Percentiles rank a stretch among this genome's conserved stretches.
These are phyloP conservation scores for Euphorbia celastroides DNA, from an alignment of 441 rosid genomes.

Conservation along the genomic window DNA sequence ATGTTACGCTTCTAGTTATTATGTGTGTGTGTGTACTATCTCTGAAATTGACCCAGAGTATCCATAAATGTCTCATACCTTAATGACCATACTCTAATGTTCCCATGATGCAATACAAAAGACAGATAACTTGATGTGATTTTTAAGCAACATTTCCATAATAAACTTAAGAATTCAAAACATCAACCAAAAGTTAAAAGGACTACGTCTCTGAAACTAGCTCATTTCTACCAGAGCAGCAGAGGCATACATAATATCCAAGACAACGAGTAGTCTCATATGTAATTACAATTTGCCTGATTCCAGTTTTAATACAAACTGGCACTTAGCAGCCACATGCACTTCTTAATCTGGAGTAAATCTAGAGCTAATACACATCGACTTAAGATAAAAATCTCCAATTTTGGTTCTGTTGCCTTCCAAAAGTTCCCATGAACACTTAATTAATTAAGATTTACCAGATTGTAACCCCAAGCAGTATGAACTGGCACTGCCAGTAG, in stretches of 20 bases:
- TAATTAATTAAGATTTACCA: not conserved
- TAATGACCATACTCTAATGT: not conserved
- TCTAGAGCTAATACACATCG: not conserved
- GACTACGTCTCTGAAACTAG: not conserved
- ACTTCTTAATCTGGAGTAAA: conserved; percentile 1
- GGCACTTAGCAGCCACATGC: not conserved
- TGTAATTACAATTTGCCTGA: not conserved
- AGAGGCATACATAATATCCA: not conserved
- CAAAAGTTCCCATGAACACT: not conserved
- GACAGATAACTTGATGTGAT: not conserved
- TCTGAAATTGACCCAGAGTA: not conserved
- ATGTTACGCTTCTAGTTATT: too few relatives aligned
- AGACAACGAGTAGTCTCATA: not conserved
- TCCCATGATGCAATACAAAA: not conserved
- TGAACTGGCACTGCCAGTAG: not conserved
- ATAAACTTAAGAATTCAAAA: not conserved
- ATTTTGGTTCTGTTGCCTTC: not conserved
- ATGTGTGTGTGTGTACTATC: too few relatives aligned
- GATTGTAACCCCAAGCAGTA: not conserved
- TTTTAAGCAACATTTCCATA: not conserved
- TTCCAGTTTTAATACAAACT: not conserved
- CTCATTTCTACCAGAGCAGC: not conserved
- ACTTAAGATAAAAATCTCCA: not conserved
- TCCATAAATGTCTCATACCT: not conserved
- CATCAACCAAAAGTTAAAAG: not conserved